Evolutionary conservation across 2,329 filamentous ascomycete species (phyloP).

Genomic region (Cladophialophora bantiana): DNA sequence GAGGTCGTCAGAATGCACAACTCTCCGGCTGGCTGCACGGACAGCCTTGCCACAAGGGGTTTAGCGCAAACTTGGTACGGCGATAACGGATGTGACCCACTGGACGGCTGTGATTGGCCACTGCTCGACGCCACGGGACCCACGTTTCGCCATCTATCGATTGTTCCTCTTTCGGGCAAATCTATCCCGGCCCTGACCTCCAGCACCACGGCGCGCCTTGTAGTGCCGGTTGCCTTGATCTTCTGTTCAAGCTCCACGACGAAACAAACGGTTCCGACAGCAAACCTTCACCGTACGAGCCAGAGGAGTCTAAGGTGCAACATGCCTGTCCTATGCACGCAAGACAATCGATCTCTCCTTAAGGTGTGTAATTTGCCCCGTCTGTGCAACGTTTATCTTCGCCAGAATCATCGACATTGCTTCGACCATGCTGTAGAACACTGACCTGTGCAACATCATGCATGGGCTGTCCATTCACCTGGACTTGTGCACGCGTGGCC

Average conservation of each 20-base stretch:
- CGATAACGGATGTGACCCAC: slow-evolving; percentile 20
- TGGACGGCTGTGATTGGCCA: slow-evolving; percentile 20
- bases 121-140: slow-evolving; percentile 6
- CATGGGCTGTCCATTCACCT: slow-evolving; percentile 3
- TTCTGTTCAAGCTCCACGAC: not conserved
- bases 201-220: not conserved
- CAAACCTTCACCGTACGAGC: not conserved
- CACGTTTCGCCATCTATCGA: slow-evolving; percentile 11
- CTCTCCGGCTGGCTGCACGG: slow-evolving; percentile 30
- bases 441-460: slow-evolving; percentile 3
- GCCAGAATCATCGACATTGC: slow-evolving; percentile 1
- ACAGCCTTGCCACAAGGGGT: slow-evolving; percentile 34
- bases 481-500: slow-evolving; percentile 16
- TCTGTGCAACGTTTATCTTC: slow-evolving; percentile 1
- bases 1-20: slow-evolving; percentile 16
- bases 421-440: slow-evolving; percentile 2
- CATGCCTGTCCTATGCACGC: not conserved
- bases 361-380: not conserved
- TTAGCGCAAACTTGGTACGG: slow-evolving; percentile 20
- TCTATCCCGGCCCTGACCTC: slow-evolving; percentile 23
- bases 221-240: not conserved
- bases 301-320: slow-evolving; percentile 8
- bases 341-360: not conserved
- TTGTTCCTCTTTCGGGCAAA: slow-evolving; percentile 35
- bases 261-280: not conserved